Percentiles rank a stretch among this genome's conserved stretches.
Evolutionary conservation across 2,329 filamentous ascomycete species (phyloP).

Genomic region (Chrysosporium keratinophilum): DNA sequence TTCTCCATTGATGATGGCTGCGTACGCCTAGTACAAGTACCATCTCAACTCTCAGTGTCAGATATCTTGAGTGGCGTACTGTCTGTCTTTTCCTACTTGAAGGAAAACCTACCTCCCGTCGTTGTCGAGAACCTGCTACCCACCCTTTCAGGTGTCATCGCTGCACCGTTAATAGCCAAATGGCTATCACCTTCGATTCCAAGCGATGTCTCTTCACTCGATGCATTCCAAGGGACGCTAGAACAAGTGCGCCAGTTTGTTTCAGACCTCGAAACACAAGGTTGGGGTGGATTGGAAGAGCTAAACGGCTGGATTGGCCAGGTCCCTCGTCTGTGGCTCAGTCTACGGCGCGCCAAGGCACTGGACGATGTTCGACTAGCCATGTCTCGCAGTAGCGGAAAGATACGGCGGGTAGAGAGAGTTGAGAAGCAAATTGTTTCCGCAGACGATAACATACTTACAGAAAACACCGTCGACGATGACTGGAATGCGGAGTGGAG

Average conservation of each 20-base stretch:
- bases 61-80: constrained; percentile 37
- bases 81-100: constrained; percentile 42
- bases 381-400: constrained; percentile 56
- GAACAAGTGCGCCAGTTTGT: constrained; percentile 56
- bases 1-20: constrained; percentile 24
- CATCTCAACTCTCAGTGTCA: constrained; percentile 22
- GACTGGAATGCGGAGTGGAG: constrained; percentile 76
- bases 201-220: constrained; percentile 59
- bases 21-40: constrained; percentile 22
- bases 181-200: constrained; percentile 75
- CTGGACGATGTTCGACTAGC: constrained; percentile 63
- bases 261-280: constrained; percentile 48
- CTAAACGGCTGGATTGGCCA: constrained; percentile 71
- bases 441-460: constrained; percentile 55
- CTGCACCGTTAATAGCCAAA: constrained; percentile 55
- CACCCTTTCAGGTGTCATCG: constrained; percentile 59
- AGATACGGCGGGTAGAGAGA: constrained; percentile 63
- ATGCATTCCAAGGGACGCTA: constrained; percentile 61
- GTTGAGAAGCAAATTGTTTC: constrained; percentile 74
- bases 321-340: constrained; percentile 74
- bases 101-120: constrained; percentile 39
- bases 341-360: constrained; percentile 67
- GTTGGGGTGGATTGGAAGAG: constrained; percentile 52
- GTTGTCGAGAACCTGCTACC: constrained; percentile 50
- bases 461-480: constrained; percentile 42